Base-by-base conservation (phyloP, 2,329 filamentous ascomycete genomes). In the Hirsutella rhossiliensis region DNA sequence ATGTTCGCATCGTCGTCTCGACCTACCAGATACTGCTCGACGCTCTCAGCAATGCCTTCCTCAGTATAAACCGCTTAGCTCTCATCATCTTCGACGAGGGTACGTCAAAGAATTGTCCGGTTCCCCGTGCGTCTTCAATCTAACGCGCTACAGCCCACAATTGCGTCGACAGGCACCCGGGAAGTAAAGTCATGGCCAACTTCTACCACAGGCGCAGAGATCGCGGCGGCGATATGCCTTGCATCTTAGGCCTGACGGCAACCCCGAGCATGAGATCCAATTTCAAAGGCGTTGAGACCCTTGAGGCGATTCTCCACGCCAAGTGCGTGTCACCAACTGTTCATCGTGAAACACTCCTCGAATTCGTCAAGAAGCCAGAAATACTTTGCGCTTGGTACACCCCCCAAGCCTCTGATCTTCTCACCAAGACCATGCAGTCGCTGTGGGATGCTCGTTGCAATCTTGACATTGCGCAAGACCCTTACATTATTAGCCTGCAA, bases 41-140 rank as follows among this genome's bases (percentile, higher is more conserved):
- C 60, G 86, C 85, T 3, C 67, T 94, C 36, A 67, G 63, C 1
- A 85, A 92, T 62, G 84, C 73, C 0, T 94, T 94, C 56, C 73
- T 94, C 2, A 68, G 59, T 2, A 73, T 94, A 53, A 56, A 66
- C 0, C 67, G 66, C 3, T 61, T 94, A 19, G 71, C 80, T 5
- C 66, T 95, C 5, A 63, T 94, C 15, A 73, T 94, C 0, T 84
- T 94, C 52, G 88, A 95, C 55, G 88, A 95, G 77, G 85, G 85
- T 82, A 56, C 43, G 63, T 19, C 11, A 11, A 32, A 17, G 8
- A n/a, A 7, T 5, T 20, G 17, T 17, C 4, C 34, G 5, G 5
- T 27, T 27, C 5, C 23, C 3, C 23, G 6, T 27, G 23, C 2
- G 3, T 8, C 4, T 20, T 38, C 17, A 23, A 12, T 23, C 4